Evolutionary conservation across 1,284 basidiomycete species (phyloP), one percentile per base, ranked within the genome.

Genomic region (Cutaneotrichosporon sp.): DNA sequence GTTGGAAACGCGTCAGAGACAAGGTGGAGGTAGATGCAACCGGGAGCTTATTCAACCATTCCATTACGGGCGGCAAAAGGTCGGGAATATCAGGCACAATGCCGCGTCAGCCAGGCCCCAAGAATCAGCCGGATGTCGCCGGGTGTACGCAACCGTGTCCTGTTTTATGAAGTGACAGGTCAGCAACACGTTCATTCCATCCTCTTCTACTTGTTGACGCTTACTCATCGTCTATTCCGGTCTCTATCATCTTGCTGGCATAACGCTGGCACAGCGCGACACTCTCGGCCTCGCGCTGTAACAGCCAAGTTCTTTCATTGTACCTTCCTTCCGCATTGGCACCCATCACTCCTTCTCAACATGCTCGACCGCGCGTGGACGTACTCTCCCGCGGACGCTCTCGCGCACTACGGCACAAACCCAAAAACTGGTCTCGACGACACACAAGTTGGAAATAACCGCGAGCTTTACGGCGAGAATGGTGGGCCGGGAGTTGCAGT

Each of bases 391-490:
- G 62, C 75, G 51, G 79, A 81, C 60, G 76, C 73, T 31, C 66
- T 80, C 31, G 77, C 75, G 53, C 75, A 77, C 67, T 81, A 73
- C 59, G 71, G 72, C 5, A 75, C 75, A 11, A 62, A 75, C 18
- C 46, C 70, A 5, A 72, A 76, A 49, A 72, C 66, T 5, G 79
- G 80, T 52, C 67, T 81, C 42, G 70, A 70, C 26, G 74, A 74
- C 26, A 69, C 74, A n/a, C 73, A 78, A 62, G 76, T 87, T 47
- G 82, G 83, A 53, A 87, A 88, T 69, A 90, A 93, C 77, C 86
- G 86, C 66, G 85, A 88, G 72, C 76, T 90, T 18, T 93, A 94
- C 77, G 92, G 92, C 69, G 89, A 85, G 81, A 96, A 96, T 76
- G 88, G 92, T 91, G 65, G 71, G 86, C 76, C 9, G 65, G 71